A percentile compares a stretch with the other conserved stretches of the same genome.
Conservation (phyloP, 306 rosid genomes). For the Herpetospermum pedunculosum region DNA sequence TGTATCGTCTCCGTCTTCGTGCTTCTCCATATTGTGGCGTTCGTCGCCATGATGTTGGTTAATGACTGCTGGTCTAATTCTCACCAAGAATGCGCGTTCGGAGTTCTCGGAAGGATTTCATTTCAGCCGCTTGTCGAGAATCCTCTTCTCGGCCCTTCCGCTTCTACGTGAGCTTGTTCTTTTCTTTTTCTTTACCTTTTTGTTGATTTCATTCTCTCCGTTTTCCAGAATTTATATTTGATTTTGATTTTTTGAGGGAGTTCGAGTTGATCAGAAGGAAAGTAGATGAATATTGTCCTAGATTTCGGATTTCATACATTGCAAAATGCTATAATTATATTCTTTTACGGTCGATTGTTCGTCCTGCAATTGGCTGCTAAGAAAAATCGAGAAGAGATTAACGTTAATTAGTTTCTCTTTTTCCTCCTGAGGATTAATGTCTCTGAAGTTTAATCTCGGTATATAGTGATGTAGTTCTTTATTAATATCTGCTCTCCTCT, state of each 20-base stretch:
- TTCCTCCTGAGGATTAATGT: neutral
- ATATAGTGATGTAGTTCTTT: neutral
- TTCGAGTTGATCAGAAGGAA: neutral
- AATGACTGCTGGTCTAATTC: conserved; percentile 78
- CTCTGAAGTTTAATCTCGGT: neutral
- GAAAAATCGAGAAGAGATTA: neutral
- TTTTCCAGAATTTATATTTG: neutral
- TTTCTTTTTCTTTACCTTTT: neutral
- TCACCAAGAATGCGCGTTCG: conserved; percentile 47
- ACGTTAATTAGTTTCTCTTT: neutral
- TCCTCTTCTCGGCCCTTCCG: conserved; percentile 86
- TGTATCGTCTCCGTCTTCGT: conserved; percentile 81
- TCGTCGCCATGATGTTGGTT: conserved; percentile 60
- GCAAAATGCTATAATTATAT: neutral
- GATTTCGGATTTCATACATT: neutral
- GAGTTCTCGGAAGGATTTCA: conserved; percentile 55
- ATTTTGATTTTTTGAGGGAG: neutral
- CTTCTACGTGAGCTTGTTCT: conserved; percentile 52
- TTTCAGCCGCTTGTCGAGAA: conserved; percentile 81
- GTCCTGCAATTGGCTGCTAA: neutral
- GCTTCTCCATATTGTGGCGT: conserved; percentile 51
- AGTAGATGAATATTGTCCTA: neutral
- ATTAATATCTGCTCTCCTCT: neutral
- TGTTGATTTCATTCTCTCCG: neutral
- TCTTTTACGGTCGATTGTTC: neutral